phyloP scores from a whole-genome alignment of 2,329 filamentous ascomycete species.

The Diplocarpon rosae region DNA sequence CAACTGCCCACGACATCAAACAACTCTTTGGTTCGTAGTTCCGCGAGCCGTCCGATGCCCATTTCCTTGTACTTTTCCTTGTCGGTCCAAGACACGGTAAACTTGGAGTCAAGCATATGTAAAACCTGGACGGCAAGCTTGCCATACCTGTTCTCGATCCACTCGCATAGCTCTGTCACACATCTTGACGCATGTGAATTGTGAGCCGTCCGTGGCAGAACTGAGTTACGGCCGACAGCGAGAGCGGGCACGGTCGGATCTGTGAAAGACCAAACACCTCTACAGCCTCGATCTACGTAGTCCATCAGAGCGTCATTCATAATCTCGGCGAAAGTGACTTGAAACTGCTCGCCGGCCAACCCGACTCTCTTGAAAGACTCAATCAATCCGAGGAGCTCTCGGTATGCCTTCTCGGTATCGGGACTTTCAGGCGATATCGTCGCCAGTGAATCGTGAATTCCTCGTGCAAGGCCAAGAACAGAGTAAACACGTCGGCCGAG shows the following conservation, averaged over 20 bases:
- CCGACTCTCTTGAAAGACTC: constrained; percentile 53
- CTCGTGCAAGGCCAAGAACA: constrained; percentile 32
- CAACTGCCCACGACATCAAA: constrained; percentile 72
- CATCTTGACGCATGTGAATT: constrained; percentile 39
- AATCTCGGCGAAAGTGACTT: constrained; percentile 60
- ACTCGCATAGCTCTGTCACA: constrained; percentile 48
- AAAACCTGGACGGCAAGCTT: constrained; percentile 54
- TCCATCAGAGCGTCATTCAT: constrained; percentile 55
- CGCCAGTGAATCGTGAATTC: not conserved
- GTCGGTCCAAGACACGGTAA: constrained; percentile 39
- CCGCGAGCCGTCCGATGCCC: constrained; percentile 55
- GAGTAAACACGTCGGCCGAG: constrained; percentile 40
- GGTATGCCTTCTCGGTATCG: constrained; percentile 31
- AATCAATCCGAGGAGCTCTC: constrained; percentile 44
- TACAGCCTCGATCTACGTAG: constrained; percentile 50
- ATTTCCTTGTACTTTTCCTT: constrained; percentile 61
- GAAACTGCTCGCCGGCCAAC: constrained; percentile 56
- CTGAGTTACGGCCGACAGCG: constrained; percentile 11
- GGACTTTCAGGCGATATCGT: constrained; percentile 9
- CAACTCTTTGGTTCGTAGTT: constrained; percentile 57
- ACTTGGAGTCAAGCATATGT: constrained; percentile 27
- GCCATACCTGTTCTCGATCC: constrained; percentile 58
- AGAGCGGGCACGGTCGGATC: not conserved
- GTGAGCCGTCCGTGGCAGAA: constrained; percentile 24
- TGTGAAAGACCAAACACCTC: constrained; percentile 44